These are phyloP conservation scores for Atkinsonella texensis DNA, from an alignment of 2,329 filamentous ascomycete species.

Conservation along the genomic window DNA sequence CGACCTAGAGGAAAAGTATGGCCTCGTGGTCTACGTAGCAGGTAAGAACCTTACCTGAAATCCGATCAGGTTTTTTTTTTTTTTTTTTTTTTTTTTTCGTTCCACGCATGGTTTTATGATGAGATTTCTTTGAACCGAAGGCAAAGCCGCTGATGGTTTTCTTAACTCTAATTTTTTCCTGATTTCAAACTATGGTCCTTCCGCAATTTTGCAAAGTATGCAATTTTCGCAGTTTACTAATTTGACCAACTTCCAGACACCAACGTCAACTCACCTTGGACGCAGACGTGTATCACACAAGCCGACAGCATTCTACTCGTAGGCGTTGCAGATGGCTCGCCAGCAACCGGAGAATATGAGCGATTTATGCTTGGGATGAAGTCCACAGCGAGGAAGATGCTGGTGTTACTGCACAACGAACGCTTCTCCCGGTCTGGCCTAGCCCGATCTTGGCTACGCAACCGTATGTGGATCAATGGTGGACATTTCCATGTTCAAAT, in stretches of 20 bases:
- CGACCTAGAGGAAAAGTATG: slow-evolving; percentile 93
- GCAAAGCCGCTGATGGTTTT: slow-evolving; percentile 42
- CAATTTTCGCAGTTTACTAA: slow-evolving; percentile 15
- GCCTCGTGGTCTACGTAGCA: slow-evolving; percentile 87
- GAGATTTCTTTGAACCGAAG: slow-evolving; percentile 38
- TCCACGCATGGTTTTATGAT: slow-evolving; percentile 27
- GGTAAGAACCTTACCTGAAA: slow-evolving; percentile 28
- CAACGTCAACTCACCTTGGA: slow-evolving; percentile 95
- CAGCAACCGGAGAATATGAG: slow-evolving; percentile 90
- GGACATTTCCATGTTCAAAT: slow-evolving; percentile 97
- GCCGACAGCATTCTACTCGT: slow-evolving; percentile 93
- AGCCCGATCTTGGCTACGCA: slow-evolving; percentile 80
- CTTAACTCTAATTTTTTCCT: slow-evolving; percentile 61
- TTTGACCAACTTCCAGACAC: slow-evolving; percentile 50
- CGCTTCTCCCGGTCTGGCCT: slow-evolving; percentile 75
- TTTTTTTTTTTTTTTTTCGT: not conserved
- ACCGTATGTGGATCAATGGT: slow-evolving; percentile 95
- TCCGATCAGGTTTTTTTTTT: not conserved
- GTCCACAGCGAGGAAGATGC: slow-evolving; percentile 84
- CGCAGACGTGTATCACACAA: slow-evolving; percentile 92
- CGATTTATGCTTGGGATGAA: slow-evolving; percentile 94
- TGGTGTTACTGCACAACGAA: slow-evolving; percentile 82
- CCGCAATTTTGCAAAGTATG: slow-evolving; percentile 4
- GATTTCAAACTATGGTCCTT: slow-evolving; percentile 20
- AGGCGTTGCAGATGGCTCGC: slow-evolving; percentile 78